Evolutionary conservation across 208 protist species (phyloP), one percentile per base, ranked within the genome.

Genomic region (Trypanosoma rangeli): DNA sequence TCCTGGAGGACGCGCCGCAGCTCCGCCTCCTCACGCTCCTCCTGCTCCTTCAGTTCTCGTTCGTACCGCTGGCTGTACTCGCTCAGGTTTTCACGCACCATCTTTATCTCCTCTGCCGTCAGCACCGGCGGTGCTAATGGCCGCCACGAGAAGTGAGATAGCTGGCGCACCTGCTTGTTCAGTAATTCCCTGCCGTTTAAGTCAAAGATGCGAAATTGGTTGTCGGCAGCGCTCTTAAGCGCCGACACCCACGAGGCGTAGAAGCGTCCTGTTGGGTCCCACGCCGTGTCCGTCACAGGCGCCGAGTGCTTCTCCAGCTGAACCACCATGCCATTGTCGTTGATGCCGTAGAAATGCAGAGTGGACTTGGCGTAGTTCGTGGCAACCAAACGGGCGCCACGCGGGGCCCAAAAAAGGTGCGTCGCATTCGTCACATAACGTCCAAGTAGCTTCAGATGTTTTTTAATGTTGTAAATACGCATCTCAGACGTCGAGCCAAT

Each of bases 181-280:
- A 85, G 80, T 20, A 94, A 69, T 74, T 93, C 78, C 22, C 76
- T 83, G 49, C 92, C 92, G 44, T 89, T 89, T 68, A 84, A 74
- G 68, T 93, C 83, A 58, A 86, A 96, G 65, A 96, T 94, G 83
- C 89, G 88, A 76, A 90, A 96, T 62, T 92, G 84, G 52, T 82
- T 67, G 13, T 83, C 73, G 57, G 83, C 74, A 0, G 80, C 55
- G 37, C 71, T 85, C 50, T 84, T 79, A 49, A 94, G 74, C 18
- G 81, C 80, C 0, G 92, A 92, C 33, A 93, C 82, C 87, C 87
- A 96, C 26, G 87, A 79, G 28, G 89, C 89, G 65, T 90, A 93
- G 80, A 84, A 96, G 64, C 92, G 92, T 42, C 92, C 92, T 13
- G 87, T 94, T n/a, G 92, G 92, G 76, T 96, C 89, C 92, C 92